Evolutionary conservation across 73 alveolate genomes (phyloP), one percentile per base, ranked within the genome.

Genomic region (Uronychia binucleata): DNA sequence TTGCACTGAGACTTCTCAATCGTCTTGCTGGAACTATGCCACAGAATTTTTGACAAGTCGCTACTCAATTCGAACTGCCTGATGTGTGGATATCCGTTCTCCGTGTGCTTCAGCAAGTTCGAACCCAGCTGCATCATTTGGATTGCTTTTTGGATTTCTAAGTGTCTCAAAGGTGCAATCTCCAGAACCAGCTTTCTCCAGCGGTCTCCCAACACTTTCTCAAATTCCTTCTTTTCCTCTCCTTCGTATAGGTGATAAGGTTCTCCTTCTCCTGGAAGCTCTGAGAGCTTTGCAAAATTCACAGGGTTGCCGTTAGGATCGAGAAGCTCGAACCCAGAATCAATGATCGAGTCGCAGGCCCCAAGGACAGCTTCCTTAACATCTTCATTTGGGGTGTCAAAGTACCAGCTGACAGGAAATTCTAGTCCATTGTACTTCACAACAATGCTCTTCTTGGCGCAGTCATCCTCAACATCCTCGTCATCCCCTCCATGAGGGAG

Each of bases 151-250:
- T 85, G 81, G 25, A 82, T 78, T 87, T 90, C 95, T 8, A 75
- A 57, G 58, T 90, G 95, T 34, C 88, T 30, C 28, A 90, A 75
- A 33, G 95, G 93, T 8, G 34, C 90, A 0, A 90, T 82, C 33
- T 86, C 93, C 28, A 90, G 80, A 29, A 32, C 80, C 67, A 90
- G 60, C 82, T 90, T 90, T 87, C 95, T 86, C 78, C 91, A 80
- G 27, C 93, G 81, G 58, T 90, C 93, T 14, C 92, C 88, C 13
- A 89, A 57, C 57, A 76, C 31, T 32, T 89, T 89, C 57, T 80
- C 84, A 30, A 76, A 34, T 29, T 88, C 90, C 58, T 90, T 85
- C 46, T 78, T 86, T 27, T 89, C 90, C 19, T 86, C 87, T 79
- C 90, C 92, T 80, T 75, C 80, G 28, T 27, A 33, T n/a, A 86